Base-by-base conservation (phyloP, 2,329 filamentous ascomycete species). In the Helotiales sp. region DNA sequence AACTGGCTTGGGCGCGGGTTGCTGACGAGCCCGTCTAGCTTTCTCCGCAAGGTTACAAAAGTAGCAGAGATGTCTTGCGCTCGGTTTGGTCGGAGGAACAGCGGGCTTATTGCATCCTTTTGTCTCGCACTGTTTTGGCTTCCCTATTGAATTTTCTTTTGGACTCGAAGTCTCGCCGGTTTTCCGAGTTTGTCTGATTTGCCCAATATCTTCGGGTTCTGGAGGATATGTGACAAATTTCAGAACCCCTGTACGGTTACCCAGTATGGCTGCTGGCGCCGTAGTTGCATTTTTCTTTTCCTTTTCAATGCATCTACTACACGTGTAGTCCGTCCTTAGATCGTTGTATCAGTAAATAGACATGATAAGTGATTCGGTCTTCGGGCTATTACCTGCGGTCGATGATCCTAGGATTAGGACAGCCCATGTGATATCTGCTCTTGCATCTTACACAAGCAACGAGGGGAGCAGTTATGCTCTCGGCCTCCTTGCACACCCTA, bases 391-490 rank as follows among this genome's bases (percentile, higher is more conserved):
- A 60, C 57, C 22, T 43, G 37, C 8, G 22, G 15, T 60, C 37
- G 15, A 28, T 8, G 2, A 61, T 50, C 20, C 59, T 49, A 17
- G 72, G 70, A 17, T 64, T 64, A 45, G 70, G 69, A 60, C 73
- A 75, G 26, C 37, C 63, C 15, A 58, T 50, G 55, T 75, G 74
- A 60, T 63, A 75, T 34, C 58, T 34, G 8, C 58, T 63, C 30
- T 58, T 69, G 22, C 74, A 76, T 45, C 55, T 62, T 3, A 47
- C 40, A 63, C 75, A 76, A 30, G 28, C 34, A 15, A 71, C 49
- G 20, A 75, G 67, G 13, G 68, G 71, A 6, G 61, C 58, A 30
- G 47, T 52, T 20, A 62, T 26, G 1, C 20, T 52, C 40, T 69
- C 71, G 6, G 57, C 52, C 5, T 64, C 49, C 24, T 69, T 67